These are phyloP conservation scores for Geotrichum carabidarum DNA, from an alignment of 1,139 yeast species.

Conservation along the genomic window DNA sequence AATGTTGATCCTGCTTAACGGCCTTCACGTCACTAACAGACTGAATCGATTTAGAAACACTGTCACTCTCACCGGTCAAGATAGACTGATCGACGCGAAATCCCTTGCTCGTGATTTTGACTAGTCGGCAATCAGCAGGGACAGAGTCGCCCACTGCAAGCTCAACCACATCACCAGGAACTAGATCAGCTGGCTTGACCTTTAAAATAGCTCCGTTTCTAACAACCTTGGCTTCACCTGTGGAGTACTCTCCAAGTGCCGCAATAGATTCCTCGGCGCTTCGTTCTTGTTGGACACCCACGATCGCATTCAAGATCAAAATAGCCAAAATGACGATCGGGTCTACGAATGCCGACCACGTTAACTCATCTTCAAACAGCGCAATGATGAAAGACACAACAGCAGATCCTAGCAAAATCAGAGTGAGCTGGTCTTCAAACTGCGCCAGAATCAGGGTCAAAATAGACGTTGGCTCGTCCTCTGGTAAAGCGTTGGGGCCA, in stretches of 20 bases:
- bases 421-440: conserved; percentile 40
- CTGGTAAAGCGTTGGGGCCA: conserved; percentile 33
- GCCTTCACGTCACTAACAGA: conserved; percentile 33
- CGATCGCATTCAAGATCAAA: conserved; percentile 40
- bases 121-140: conserved; percentile 46
- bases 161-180: conserved; percentile 47
- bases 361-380: conserved; percentile 34
- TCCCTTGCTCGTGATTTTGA: conserved; percentile 35
- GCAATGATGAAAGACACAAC: conserved; percentile 39
- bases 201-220: conserved; percentile 40
- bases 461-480: conserved; percentile 38
- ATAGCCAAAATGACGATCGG: conserved; percentile 40
- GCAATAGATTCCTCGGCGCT: conserved; percentile 43
- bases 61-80: conserved; percentile 47
- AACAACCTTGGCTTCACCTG: conserved; percentile 41
- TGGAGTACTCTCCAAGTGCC: conserved; percentile 39
- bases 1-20: conserved; percentile 46
- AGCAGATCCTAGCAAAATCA: conserved; percentile 40
- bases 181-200: conserved; percentile 43
- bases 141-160: conserved; percentile 45
- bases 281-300: conserved; percentile 42
- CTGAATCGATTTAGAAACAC: conserved; percentile 38
- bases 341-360: conserved; percentile 39
- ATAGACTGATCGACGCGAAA: conserved; percentile 49
- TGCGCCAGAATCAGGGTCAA: conserved; percentile 38